Conservation (phyloP, 305 asterid genomes). For the Fraxinus ornus region DNA sequence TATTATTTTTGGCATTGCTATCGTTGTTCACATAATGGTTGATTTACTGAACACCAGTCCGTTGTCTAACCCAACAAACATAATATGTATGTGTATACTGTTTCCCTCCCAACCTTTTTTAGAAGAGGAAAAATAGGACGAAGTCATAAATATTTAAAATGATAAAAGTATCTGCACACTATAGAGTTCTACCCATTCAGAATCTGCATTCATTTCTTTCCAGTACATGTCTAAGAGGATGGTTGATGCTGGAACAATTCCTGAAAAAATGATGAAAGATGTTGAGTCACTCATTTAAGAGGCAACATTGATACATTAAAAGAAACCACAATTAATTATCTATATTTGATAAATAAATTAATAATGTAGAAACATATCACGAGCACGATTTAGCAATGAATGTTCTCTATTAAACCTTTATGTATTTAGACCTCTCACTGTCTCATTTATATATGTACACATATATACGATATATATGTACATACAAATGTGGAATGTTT, state of each 20-base stretch:
- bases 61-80: neutral
- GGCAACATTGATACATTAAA: neutral
- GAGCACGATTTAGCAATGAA: neutral
- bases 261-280: constrained; percentile 40
- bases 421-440: neutral
- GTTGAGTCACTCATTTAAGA: neutral
- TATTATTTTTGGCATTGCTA: neutral
- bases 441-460: neutral
- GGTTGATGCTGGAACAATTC: constrained; percentile 74
- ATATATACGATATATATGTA: neutral
- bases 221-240: constrained; percentile 69
- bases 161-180: constrained; percentile 17
- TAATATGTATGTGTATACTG: neutral
- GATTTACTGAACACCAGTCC: neutral
- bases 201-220: constrained; percentile 85
- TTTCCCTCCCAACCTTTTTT: constrained; percentile 7
- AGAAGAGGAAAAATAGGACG: neutral
- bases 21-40: neutral
- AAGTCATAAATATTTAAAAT: neutral
- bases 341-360: neutral
- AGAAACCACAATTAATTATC: neutral
- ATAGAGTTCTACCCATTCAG: constrained; percentile 76
- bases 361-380: neutral
- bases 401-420: neutral
- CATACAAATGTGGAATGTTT: neutral